A percentile compares a stretch with the other conserved stretches of the same genome.
Conservation (phyloP, 148 eudicot species). For the Nyssa sinensis region DNA sequence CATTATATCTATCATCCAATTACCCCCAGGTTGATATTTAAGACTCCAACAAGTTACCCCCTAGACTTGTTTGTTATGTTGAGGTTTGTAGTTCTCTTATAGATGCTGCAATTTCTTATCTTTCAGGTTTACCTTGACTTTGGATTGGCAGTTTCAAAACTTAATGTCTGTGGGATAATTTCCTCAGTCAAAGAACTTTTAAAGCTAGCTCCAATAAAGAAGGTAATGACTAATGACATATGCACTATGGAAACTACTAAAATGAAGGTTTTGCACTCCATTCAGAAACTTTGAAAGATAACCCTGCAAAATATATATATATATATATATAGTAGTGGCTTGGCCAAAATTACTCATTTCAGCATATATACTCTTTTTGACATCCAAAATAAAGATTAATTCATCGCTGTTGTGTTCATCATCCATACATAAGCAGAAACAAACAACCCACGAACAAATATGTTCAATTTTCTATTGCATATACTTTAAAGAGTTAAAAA, state of each 20-base stretch:
- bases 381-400: background rate
- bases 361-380: background rate
- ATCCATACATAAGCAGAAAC: too few relatives aligned
- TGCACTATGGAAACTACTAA: conserved; percentile 1
- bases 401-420: too few relatives aligned
- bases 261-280: background rate
- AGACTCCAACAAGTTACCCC: background rate
- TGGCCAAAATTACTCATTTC: background rate
- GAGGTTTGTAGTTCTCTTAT: background rate
- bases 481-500: too few relatives aligned
- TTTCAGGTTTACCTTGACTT: conserved; percentile 84
- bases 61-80: background rate
- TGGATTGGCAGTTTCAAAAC: conserved; percentile 81
- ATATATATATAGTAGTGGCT: too few relatives aligned
- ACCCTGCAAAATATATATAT: too few relatives aligned
- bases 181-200: conserved; percentile 84
- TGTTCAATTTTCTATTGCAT: too few relatives aligned
- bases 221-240: conserved; percentile 59
- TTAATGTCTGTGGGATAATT: conserved; percentile 82
- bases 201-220: conserved; percentile 86
- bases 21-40: conserved; percentile 66
- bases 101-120: conserved; percentile 10
- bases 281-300: too few relatives aligned
- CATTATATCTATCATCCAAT: conserved; percentile 84
- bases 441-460: too few relatives aligned